Conservation (phyloP, 768 basidiomycete species). For the Collybiopsis confluens region DNA sequence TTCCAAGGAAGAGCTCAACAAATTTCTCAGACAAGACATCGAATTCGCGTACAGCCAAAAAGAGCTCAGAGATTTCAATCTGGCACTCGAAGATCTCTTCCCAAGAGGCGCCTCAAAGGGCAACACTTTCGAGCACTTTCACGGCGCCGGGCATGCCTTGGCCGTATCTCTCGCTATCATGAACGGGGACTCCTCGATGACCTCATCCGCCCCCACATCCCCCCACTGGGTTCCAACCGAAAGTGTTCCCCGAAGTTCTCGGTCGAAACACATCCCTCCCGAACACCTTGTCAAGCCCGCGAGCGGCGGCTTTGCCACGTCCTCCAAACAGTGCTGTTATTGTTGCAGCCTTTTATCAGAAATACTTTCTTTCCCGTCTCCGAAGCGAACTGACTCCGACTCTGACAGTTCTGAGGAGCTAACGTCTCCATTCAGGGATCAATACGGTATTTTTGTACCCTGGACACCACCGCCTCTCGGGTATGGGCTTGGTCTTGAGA, state of each 20-base stretch:
- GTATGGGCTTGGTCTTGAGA: not conserved
- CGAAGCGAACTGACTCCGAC: not conserved
- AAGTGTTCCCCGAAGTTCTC: not conserved
- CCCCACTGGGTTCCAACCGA: not conserved
- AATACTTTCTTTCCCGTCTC: not conserved
- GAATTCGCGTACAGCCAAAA: not conserved
- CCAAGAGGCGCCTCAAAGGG: not conserved
- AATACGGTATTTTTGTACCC: conserved; percentile 1
- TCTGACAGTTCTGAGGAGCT: not conserved
- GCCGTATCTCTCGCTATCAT: not conserved
- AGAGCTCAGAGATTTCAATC: not conserved
- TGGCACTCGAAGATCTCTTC: not conserved
- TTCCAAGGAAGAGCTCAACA: not conserved
- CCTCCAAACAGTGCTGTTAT: conserved; percentile 4
- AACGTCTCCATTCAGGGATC: not conserved
- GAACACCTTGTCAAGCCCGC: not conserved
- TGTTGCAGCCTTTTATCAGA: conserved; percentile 2
- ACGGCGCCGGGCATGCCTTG: not conserved
- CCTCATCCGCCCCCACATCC: not conserved
- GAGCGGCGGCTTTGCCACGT: not conserved
- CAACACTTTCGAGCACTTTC: not conserved
- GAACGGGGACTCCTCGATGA: not conserved
- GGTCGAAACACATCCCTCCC: not conserved
- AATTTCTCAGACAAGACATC: not conserved
- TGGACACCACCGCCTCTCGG: conserved; percentile 7